phyloP scores from a whole-genome alignment of 2,329 filamentous ascomycete species.

The Zymoseptoria tritici region DNA sequence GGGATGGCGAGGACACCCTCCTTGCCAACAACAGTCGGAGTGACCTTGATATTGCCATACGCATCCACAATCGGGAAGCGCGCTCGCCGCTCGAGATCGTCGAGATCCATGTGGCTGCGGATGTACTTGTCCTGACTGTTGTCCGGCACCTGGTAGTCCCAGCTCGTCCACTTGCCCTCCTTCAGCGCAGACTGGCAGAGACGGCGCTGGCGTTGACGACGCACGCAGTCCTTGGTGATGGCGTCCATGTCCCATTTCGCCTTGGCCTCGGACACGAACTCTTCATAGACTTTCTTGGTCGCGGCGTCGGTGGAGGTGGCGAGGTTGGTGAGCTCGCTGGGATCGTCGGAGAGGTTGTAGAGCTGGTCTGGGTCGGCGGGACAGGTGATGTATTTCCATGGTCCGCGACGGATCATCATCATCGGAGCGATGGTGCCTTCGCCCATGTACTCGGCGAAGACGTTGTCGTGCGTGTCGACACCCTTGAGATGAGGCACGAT shows the following conservation, averaged over 20 bases:
- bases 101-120: constrained; percentile 71
- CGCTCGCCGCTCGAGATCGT: constrained; percentile 70
- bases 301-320: constrained; percentile 37
- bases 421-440: constrained; percentile 83
- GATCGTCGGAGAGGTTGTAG: constrained; percentile 70
- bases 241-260: constrained; percentile 72
- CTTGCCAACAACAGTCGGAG: constrained; percentile 16
- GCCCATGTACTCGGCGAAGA: constrained; percentile 92
- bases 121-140: constrained; percentile 65
- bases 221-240: constrained; percentile 67
- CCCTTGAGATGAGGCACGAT: constrained; percentile 70
- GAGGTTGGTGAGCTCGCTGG: constrained; percentile 69
- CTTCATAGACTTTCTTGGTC: constrained; percentile 39
- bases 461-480: constrained; percentile 66
- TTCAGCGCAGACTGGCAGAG: constrained; percentile 75
- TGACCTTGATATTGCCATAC: constrained; percentile 30
- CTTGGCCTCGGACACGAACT: constrained; percentile 66
- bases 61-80: constrained; percentile 56
- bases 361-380: constrained; percentile 77
- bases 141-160: constrained; percentile 75
- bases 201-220: constrained; percentile 69
- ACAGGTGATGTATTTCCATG: constrained; percentile 87
- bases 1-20: constrained; percentile 18
- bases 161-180: constrained; percentile 67
- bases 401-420: constrained; percentile 86